Percentiles rank a stretch among this genome's conserved stretches.
These are phyloP conservation scores for Ormosia semicastrata DNA, from an alignment of 306 rosid genomes.

Conservation along the genomic window DNA sequence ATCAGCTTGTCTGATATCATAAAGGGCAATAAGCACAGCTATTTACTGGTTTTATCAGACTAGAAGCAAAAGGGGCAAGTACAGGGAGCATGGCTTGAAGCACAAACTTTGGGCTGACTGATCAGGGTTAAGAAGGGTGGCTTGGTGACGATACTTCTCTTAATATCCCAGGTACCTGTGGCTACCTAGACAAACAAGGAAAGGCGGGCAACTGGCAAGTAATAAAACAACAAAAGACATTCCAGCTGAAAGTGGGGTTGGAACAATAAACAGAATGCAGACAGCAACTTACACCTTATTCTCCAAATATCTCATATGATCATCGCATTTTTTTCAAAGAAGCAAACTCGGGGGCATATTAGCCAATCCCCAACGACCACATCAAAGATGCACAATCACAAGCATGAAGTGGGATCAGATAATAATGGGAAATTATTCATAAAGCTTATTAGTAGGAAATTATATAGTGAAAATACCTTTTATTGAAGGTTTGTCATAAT, in stretches of 20 bases:
- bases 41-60: not conserved
- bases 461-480: conserved; percentile 57
- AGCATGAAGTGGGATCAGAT: conserved; percentile 10
- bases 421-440: not conserved
- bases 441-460: not conserved
- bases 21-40: not conserved
- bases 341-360: not conserved
- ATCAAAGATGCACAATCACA: conserved; percentile 10
- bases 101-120: not conserved
- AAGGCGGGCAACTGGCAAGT: not conserved
- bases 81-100: not conserved
- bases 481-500: conserved; percentile 66
- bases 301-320: conserved; percentile 1
- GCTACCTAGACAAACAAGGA: not conserved
- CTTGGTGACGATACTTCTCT: not conserved
- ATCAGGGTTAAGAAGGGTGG: not conserved
- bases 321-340: not conserved
- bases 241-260: not conserved
- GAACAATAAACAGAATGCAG: not conserved
- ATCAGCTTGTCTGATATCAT: not conserved
- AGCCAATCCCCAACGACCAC: not conserved
- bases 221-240: not conserved
- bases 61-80: not conserved
- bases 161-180: not conserved
- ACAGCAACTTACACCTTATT: not conserved